Conservation (phyloP, 1,139 yeast genomes). For the Saccharomyces pastorianus region DNA sequence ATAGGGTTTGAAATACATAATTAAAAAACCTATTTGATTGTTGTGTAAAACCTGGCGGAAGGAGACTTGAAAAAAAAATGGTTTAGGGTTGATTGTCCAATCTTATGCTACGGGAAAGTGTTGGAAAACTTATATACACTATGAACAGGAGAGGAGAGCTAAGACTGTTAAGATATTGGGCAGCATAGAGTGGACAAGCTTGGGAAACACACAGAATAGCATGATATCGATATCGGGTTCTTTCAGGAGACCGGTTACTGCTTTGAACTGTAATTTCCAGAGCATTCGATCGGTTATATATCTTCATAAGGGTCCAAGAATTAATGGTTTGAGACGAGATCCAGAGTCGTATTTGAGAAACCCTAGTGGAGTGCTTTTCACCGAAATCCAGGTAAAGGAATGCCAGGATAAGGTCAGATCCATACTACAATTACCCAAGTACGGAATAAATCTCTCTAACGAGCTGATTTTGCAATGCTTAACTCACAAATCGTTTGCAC, state of each 20-base stretch:
- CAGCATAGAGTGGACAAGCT: neutral
- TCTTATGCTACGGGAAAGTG: neutral
- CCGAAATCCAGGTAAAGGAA: constrained; percentile 46
- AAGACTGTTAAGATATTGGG: too few relatives aligned
- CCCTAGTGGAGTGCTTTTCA: constrained; percentile 52
- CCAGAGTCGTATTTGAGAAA: constrained; percentile 56
- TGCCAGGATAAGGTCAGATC: constrained; percentile 24
- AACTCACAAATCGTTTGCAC: constrained; percentile 91
- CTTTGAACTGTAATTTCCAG: neutral
- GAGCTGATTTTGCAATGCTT: constrained; percentile 60
- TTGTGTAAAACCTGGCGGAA: too few relatives aligned
- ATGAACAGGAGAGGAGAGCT: neutral
- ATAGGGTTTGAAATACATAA: too few relatives aligned
- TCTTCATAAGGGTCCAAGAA: constrained; percentile 51
- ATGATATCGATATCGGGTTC: neutral
- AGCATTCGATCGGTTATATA: constrained; percentile 13
- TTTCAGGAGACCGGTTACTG: neutral
- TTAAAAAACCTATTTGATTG: too few relatives aligned
- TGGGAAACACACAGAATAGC: neutral
- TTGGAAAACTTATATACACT: neutral
- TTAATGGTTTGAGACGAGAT: constrained; percentile 67
- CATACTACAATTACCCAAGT: constrained; percentile 32
- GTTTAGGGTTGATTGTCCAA: neutral
- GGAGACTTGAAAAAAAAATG: neutral
- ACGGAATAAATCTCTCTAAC: constrained; percentile 21